Base-by-base conservation (phyloP, 2,329 filamentous ascomycete species). In the Arthrobotrys conoides region DNA sequence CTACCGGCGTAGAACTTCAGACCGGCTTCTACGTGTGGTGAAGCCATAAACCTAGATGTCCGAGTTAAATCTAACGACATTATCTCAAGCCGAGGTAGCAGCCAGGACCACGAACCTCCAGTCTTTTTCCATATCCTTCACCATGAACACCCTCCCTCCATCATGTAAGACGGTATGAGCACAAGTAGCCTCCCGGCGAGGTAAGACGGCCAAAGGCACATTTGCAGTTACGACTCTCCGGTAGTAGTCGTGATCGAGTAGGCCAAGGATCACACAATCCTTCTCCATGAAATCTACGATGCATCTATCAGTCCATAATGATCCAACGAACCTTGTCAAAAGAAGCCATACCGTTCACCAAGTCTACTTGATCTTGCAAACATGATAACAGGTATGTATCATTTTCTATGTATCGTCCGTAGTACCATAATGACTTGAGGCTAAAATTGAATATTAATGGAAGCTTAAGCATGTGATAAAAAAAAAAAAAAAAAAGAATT, bases 261-360 rank as follows among this genome's bases (percentile, higher is more conserved):
- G 80, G 1, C 86, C 86, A 5, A 86, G 83, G 18, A 87, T 84
- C n/a, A 84, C 86, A 68, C 84, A 86, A 8, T 87, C 86, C 86
- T 86, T 87, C 6, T 83, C 85, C 4, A 85, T 83, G 0, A 84
- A 84, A 22, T 86, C 84, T 84, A 82, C 0, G 84, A 20, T 6
- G 9, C 16, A 1, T 18, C 8, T 16, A 46, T 71, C n/a, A 71
- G 53, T 22, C 30, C 8, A 8, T 18, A n/a, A 3, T 33, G 14
- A 22, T 16, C 24, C 27, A 6, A n/a, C 5, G 8, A 4, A 5
- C n/a, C n/a, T 10, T 22, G 10, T 20, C 3, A 2, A 33, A 36
- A 20, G 18, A 5, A 14, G 14, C 3, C 24, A 36, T 73, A 76
- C 72, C 72, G 38, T 76, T 64, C 14, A 76, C 85, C 1, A 87